Percentiles rank a stretch among this genome's conserved stretches.
Conservation (phyloP, 1,284 basidiomycete genomes). For the Naganishia albida region DNA sequence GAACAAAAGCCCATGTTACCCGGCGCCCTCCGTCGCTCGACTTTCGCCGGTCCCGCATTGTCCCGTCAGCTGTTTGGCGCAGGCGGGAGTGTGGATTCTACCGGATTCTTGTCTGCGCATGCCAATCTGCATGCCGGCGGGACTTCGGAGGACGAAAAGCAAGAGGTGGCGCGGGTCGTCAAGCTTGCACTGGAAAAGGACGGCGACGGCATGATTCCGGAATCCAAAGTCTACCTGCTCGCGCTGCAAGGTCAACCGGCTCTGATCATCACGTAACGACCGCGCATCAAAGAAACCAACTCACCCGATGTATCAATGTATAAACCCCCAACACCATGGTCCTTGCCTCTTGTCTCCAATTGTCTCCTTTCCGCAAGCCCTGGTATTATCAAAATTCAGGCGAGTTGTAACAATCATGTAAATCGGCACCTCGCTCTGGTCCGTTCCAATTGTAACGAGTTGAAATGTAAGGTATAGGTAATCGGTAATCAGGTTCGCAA, state of each 20-base stretch:
- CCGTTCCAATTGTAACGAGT: not conserved
- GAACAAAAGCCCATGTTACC: not conserved
- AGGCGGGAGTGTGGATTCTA: slow-evolving; percentile 2
- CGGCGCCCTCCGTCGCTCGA: slow-evolving; percentile 12
- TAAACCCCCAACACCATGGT: not conserved
- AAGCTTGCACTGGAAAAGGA: slow-evolving; percentile 40
- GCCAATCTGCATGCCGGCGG: not conserved
- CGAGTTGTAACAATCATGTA: slow-evolving; percentile 13
- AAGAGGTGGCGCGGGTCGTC: slow-evolving; percentile 27
- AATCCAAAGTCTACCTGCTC: slow-evolving; percentile 51
- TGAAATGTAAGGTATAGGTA: too few species aligned
- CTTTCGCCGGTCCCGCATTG: slow-evolving; percentile 27
- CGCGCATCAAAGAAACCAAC: not conserved
- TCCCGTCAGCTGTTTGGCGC: slow-evolving; percentile 8
- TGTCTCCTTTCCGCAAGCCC: not conserved
- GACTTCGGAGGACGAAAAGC: slow-evolving; percentile 26
- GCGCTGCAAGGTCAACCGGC: slow-evolving; percentile 48
- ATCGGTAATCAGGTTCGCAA: too few species aligned
- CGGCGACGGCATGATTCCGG: slow-evolving; percentile 46
- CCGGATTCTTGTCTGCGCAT: not conserved
- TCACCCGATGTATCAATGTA: slow-evolving; percentile 7
- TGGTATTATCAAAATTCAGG: slow-evolving; percentile 4
- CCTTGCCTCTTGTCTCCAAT: not conserved
- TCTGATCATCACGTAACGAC: slow-evolving; percentile 46
- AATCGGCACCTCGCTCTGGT: not conserved